phyloP scores from a whole-genome alignment of 257 asterid species.

The Salvia splendens region DNA sequence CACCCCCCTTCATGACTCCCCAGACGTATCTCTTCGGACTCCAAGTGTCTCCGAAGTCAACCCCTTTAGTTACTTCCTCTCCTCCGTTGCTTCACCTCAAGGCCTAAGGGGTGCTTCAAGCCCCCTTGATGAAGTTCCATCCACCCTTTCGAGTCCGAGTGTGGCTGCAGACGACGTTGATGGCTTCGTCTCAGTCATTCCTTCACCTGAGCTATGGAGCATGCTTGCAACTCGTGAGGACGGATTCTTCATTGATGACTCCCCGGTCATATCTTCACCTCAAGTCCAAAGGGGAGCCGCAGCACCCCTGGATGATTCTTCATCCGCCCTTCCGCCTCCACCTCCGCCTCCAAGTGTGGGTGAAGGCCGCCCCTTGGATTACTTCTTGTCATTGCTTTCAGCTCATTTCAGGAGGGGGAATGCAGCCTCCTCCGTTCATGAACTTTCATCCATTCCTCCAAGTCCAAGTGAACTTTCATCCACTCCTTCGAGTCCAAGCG shows the following conservation, averaged over 20 bases:
- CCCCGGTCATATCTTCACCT: slow-evolving; percentile 3
- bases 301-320: not conserved
- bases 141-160: not conserved
- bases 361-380: not conserved
- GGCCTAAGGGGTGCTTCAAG: not conserved
- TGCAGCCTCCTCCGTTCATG: not conserved
- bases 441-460: not conserved
- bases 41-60: too few relatives aligned
- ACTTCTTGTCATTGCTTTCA: not conserved
- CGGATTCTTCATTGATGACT: not conserved
- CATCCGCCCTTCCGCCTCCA: not conserved
- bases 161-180: not conserved
- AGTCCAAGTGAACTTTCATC: too few relatives aligned
- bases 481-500: not conserved
- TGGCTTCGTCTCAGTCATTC: not conserved
- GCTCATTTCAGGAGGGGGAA: not conserved
- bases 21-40: not conserved
- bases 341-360: not conserved
- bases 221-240: not conserved
- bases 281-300: not conserved
- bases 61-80: not conserved
- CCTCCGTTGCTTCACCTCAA: not conserved
- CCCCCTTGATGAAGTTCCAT: not conserved
- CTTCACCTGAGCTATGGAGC: not conserved
- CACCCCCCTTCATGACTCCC: not conserved